Conservation (phyloP, 148 eudicot genomes). For the Tetragonia tetragonoides region DNA sequence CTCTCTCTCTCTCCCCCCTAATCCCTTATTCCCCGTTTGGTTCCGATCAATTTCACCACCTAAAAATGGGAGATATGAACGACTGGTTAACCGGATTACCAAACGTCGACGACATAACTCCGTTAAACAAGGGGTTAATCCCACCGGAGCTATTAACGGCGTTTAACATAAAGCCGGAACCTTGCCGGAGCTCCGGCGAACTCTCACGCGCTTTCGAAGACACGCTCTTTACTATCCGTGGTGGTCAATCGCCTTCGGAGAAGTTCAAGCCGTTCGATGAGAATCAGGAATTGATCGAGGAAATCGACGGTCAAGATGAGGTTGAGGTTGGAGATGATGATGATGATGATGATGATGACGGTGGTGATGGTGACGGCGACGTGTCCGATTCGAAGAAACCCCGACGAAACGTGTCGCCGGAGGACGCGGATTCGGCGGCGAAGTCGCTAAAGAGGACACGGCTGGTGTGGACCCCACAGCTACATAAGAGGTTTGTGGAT, state of each 20-base stretch:
- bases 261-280: conserved; percentile 1
- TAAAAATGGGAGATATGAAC: background rate
- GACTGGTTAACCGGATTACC: conserved; percentile 35
- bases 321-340: background rate
- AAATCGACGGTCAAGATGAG: background rate
- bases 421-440: conserved; percentile 24
- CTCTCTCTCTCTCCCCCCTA: too few species aligned
- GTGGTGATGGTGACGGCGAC: background rate
- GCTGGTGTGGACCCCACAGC: conserved; percentile 92
- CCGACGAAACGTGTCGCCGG: conserved; percentile 19
- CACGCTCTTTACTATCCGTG: conserved; percentile 17
- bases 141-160: conserved; percentile 25
- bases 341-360: background rate
- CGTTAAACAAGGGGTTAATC: conserved; percentile 28
- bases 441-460: conserved; percentile 46
- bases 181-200: conserved; percentile 26
- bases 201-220: conserved; percentile 21
- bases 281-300: background rate
- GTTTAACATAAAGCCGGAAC: conserved; percentile 31
- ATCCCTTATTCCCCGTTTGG: background rate
- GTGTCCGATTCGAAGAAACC: conserved; percentile 16
- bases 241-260: background rate
- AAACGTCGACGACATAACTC: conserved; percentile 26
- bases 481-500: conserved; percentile 89
- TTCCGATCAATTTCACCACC: conserved; percentile 12